A percentile compares a stretch with the other conserved stretches of the same genome.
Evolutionary conservation across 148 eudicot genomes (phyloP).

Genomic region (Arbutus unedo): DNA sequence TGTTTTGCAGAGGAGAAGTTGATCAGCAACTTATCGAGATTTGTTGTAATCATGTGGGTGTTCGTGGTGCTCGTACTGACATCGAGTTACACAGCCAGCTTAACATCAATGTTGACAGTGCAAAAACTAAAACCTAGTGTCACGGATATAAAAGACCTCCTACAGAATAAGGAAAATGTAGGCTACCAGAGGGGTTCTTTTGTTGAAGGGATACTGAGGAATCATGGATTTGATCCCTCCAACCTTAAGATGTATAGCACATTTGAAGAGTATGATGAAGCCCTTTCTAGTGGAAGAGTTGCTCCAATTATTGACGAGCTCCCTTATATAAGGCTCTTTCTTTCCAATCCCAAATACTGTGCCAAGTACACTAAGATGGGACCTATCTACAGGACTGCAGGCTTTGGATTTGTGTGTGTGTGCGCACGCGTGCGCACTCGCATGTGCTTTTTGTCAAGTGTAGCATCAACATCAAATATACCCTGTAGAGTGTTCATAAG

Average conservation of each 20-base stretch:
- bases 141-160: constrained; percentile 11
- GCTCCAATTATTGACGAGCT: constrained; percentile 34
- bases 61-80: neutral
- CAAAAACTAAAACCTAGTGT: constrained; percentile 16
- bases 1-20: neutral
- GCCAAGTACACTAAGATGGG: constrained; percentile 32
- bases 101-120: constrained; percentile 23
- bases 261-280: constrained; percentile 22
- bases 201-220: constrained; percentile 9
- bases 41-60: neutral
- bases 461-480: neutral
- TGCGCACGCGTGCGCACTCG: neutral
- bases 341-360: constrained; percentile 23
- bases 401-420: constrained; percentile 33
- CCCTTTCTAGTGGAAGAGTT: constrained; percentile 33
- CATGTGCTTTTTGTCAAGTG: neutral
- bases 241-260: constrained; percentile 8
- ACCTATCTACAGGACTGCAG: constrained; percentile 27
- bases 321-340: constrained; percentile 33
- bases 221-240: neutral
- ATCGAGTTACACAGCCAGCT: constrained; percentile 16
- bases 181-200: constrained; percentile 22
- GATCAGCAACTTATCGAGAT: constrained; percentile 5
- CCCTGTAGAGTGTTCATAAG: neutral
- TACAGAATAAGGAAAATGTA: constrained; percentile 5